phyloP scores from a whole-genome alignment of 2,329 filamentous ascomycete genomes.

The Hymenoscyphus infarciens region DNA sequence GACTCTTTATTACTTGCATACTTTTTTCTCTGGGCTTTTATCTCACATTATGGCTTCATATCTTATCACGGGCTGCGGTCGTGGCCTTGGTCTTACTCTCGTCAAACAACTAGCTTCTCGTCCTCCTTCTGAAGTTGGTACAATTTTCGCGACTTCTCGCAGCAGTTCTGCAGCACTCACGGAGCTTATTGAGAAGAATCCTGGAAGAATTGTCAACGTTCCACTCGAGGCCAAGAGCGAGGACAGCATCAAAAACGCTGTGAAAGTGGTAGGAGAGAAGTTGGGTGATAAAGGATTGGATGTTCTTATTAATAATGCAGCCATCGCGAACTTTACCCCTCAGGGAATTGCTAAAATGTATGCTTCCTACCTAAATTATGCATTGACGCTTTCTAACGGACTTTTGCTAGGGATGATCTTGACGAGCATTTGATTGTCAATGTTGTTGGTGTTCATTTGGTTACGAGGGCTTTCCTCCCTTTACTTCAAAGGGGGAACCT shows the following conservation, averaged over 20 bases:
- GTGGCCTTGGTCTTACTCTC: slow-evolving; percentile 37
- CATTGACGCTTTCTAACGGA: background rate
- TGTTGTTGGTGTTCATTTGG: slow-evolving; percentile 39
- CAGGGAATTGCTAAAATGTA: background rate
- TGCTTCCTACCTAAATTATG: background rate
- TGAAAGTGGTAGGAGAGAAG: slow-evolving; percentile 32
- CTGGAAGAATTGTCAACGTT: slow-evolving; percentile 37
- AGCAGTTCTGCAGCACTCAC: slow-evolving; percentile 34
- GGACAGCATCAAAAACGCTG: slow-evolving; percentile 36
- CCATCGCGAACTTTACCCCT: background rate
- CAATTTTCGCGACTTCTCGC: slow-evolving; percentile 41
- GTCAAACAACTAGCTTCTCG: slow-evolving; percentile 23
- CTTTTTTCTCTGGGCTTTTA: background rate
- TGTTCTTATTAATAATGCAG: slow-evolving; percentile 42
- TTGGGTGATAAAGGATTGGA: slow-evolving; percentile 41
- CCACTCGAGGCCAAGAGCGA: slow-evolving; percentile 38
- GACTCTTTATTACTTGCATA: too few species aligned
- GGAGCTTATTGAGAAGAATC: slow-evolving; percentile 35
- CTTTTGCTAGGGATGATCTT: background rate
- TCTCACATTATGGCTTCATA: slow-evolving; percentile 8
- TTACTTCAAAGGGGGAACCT: slow-evolving; percentile 18
- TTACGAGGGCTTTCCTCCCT: slow-evolving; percentile 34
- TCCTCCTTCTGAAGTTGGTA: slow-evolving; percentile 32
- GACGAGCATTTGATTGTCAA: slow-evolving; percentile 34
- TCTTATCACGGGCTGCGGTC: slow-evolving; percentile 35